phyloP scores from a whole-genome alignment of 2,329 filamentous ascomycete species.

The Aaosphaeria arxii region DNA sequence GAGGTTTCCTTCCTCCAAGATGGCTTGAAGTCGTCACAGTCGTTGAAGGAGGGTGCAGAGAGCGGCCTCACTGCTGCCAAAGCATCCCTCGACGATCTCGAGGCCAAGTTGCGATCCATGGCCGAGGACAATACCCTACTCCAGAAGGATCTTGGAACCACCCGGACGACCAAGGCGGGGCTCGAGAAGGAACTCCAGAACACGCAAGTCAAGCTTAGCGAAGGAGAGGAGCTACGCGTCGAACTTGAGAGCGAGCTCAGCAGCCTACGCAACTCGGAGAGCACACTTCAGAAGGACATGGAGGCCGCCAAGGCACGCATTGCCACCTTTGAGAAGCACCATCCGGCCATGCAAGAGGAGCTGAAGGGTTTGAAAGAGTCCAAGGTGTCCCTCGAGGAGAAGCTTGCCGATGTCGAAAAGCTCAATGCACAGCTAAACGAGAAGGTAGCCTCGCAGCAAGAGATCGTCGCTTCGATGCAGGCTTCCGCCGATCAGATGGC shows the following conservation, averaged over 20 bases:
- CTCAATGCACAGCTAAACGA: conserved; percentile 16
- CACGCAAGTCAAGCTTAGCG: conserved; percentile 8
- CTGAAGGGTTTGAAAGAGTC: conserved; percentile 16
- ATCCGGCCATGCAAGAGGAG: conserved; percentile 13
- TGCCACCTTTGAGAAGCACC: conserved; percentile 12
- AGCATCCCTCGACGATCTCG: conserved; percentile 14
- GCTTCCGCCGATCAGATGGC: conserved; percentile 15
- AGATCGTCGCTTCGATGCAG: conserved; percentile 22
- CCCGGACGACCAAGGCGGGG: conserved; percentile 12
- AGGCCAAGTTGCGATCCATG: conserved; percentile 11
- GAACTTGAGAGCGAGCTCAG: conserved; percentile 20
- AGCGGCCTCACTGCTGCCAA: conserved; percentile 15
- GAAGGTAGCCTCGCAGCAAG: conserved; percentile 16
- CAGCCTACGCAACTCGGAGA: conserved; percentile 12
- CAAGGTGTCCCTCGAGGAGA: conserved; percentile 16
- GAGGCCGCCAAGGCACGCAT: conserved; percentile 19
- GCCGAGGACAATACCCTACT: conserved; percentile 13
- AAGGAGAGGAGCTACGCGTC: conserved; percentile 11
- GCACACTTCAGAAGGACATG: conserved; percentile 15
- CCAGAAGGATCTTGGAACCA: conserved; percentile 18
- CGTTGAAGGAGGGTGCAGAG: conserved; percentile 17
- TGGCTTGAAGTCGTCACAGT: conserved; percentile 19
- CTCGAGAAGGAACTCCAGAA: conserved; percentile 17
- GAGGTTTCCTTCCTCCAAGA: conserved; percentile 21
- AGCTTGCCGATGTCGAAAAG: conserved; percentile 10